Percentiles rank a stretch among this genome's conserved stretches.
These are phyloP conservation scores for Phialocephala subalpina DNA, from an alignment of 2,329 filamentous ascomycete species.

Conservation along the genomic window DNA sequence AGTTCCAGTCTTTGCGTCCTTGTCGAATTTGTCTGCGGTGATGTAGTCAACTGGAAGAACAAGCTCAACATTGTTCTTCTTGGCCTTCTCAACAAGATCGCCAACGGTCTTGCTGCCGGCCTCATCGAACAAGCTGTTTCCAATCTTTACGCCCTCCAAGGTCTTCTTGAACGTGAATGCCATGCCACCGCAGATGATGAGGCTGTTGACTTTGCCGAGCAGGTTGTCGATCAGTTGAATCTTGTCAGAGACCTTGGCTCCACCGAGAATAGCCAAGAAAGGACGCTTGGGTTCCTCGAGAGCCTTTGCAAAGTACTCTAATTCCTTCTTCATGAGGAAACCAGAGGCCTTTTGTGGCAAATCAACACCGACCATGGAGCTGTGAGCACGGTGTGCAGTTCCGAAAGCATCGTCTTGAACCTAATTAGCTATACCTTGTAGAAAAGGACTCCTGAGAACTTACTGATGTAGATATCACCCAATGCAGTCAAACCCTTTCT, in stretches of 20 bases:
- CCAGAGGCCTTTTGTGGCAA: conserved; percentile 96
- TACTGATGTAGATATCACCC: conserved; percentile 96
- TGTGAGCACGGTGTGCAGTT: conserved; percentile 97
- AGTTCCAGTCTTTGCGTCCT: conserved; percentile 80
- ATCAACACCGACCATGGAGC: conserved; percentile 97
- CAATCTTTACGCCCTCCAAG: conserved; percentile 89
- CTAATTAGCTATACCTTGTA: conserved; percentile 29
- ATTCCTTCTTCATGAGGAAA: conserved; percentile 99
- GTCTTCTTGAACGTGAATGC: conserved; percentile 99
- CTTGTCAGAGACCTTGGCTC: conserved; percentile 99
- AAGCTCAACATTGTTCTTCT: conserved; percentile 94
- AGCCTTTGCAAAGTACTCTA: conserved; percentile 98
- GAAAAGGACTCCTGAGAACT: conserved; percentile 47
- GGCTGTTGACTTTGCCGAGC: conserved; percentile 95
- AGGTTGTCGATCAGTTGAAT: conserved; percentile 99
- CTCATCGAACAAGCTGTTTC: conserved; percentile 91
- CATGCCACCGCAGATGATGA: conserved; percentile 98
- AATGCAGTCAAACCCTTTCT: conserved; percentile 93
- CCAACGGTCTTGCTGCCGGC: conserved; percentile 90
- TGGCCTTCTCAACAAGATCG: conserved; percentile 90
- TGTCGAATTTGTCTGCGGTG: conserved; percentile 93
- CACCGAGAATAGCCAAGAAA: conserved; percentile 98
- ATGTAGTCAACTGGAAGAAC: conserved; percentile 95
- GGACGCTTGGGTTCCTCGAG: conserved; percentile 92
- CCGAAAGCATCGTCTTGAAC: conserved; percentile 91